phyloP scores from a whole-genome alignment of 2,329 filamentous ascomycete species.

The Calonectria pteridis region DNA sequence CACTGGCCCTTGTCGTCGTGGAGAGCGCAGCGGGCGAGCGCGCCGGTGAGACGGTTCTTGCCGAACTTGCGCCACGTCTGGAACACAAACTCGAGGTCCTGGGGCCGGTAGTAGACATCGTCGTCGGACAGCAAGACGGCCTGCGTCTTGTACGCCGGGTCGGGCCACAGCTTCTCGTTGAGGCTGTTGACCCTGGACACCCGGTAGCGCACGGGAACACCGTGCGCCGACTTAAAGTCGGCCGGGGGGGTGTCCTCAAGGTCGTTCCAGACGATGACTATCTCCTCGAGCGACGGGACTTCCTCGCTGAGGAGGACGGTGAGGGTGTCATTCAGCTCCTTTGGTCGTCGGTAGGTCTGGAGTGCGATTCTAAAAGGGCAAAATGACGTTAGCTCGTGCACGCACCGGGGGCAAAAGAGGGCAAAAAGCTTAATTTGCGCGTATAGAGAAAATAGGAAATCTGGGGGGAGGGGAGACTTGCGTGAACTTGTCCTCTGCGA shows the following conservation, averaged over 20 bases:
- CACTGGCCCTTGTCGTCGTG: conserved; percentile 43
- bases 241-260: conserved; percentile 46
- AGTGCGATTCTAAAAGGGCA: conserved; percentile 49
- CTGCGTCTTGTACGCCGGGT: conserved; percentile 52
- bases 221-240: conserved; percentile 46
- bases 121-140: conserved; percentile 56
- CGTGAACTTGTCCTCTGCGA: conserved; percentile 50
- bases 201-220: conserved; percentile 51
- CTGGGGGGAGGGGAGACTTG: conserved; percentile 20
- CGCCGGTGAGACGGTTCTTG: conserved; percentile 50
- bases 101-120: conserved; percentile 55
- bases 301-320: conserved; percentile 42
- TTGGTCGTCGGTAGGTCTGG: conserved; percentile 52
- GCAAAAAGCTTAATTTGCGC: not conserved
- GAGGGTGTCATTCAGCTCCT: conserved; percentile 50
- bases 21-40: conserved; percentile 51
- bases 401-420: not conserved
- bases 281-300: conserved; percentile 53
- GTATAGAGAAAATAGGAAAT: not conserved
- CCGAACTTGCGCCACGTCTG: conserved; percentile 57
- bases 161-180: conserved; percentile 54
- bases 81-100: conserved; percentile 56
- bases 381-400: not conserved
- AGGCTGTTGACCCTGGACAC: conserved; percentile 50
- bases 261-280: conserved; percentile 55